A percentile compares a stretch with the other conserved stretches of the same genome.
Evolutionary conservation across 1,284 basidiomycete genomes (phyloP).

Genomic region (Moniliella sp.): DNA sequence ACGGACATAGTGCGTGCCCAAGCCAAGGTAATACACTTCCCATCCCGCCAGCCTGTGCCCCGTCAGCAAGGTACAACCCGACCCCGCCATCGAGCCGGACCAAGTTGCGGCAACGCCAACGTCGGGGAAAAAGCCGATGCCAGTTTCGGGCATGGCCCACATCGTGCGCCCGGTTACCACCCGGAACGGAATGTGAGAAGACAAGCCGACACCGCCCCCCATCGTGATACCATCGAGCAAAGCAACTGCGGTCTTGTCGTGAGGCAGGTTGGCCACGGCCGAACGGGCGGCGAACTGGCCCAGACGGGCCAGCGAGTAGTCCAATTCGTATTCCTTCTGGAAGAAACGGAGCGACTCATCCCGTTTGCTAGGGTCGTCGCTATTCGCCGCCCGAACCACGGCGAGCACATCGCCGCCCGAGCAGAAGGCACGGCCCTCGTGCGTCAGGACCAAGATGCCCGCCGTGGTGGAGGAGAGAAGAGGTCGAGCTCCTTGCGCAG

Average conservation of each 20-base stretch:
- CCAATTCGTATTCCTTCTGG: constrained; percentile 74
- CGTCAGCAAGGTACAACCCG: constrained; percentile 79
- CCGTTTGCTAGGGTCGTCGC: constrained; percentile 20
- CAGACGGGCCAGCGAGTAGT: constrained; percentile 54
- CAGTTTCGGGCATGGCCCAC: constrained; percentile 56
- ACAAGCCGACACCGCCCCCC: constrained; percentile 84
- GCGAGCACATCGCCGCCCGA: constrained; percentile 74
- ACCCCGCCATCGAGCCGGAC: constrained; percentile 64
- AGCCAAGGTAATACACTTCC: constrained; percentile 23
- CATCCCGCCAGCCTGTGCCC: constrained; percentile 36
- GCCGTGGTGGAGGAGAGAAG: background rate
- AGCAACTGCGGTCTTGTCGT: constrained; percentile 57
- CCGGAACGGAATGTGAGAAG: constrained; percentile 67
- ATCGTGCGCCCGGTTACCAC: constrained; percentile 79
- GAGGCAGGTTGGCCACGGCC: background rate
- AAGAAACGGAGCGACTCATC: constrained; percentile 60
- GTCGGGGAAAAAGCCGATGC: constrained; percentile 45
- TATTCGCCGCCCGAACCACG: constrained; percentile 32
- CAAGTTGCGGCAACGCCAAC: constrained; percentile 80
- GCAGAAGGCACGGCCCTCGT: constrained; percentile 65
- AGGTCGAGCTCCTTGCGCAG: constrained; percentile 53
- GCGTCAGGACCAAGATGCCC: constrained; percentile 5
- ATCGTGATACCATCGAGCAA: constrained; percentile 81
- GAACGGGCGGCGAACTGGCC: background rate
- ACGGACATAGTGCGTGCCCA: constrained; percentile 25